Conservation (phyloP, 179 eudicot species). For the Beta lomatogona region DNA sequence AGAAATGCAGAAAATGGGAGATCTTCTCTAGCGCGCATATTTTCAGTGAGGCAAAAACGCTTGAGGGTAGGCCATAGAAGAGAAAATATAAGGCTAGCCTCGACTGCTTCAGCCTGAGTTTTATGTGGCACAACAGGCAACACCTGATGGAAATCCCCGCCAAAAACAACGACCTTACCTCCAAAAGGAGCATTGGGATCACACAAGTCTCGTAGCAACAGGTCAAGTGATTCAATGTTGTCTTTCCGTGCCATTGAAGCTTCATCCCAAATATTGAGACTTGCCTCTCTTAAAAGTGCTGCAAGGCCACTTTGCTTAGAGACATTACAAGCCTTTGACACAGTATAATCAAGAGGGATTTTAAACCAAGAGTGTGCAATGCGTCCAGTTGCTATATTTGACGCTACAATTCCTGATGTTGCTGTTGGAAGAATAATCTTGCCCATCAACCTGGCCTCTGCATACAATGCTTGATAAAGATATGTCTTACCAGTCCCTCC, state of each 20-base stretch:
- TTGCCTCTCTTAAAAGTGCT: not conserved
- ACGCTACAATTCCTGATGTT: no score
- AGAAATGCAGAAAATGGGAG: slow-evolving; percentile 17
- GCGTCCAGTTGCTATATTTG: no score
- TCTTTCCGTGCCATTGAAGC: not conserved
- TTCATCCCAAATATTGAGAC: not conserved
- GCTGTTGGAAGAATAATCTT: no score
- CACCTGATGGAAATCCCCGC: not conserved
- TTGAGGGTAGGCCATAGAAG: not conserved
- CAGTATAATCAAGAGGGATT: no score
- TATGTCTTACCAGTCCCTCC: no score
- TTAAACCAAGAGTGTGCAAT: no score
- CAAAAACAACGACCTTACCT: not conserved
- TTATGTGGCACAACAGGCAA: not conserved
- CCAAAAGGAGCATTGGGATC: not conserved
- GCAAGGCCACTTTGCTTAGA: not conserved
- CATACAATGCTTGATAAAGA: no score
- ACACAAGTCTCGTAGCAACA: not conserved
- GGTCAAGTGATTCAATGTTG: not conserved
- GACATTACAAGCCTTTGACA: not conserved
- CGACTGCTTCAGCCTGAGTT: not conserved
- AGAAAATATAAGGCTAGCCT: slow-evolving; percentile 21
- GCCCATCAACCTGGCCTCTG: no score
- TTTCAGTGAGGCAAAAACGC: not conserved
- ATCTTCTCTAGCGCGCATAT: slow-evolving; percentile 23